Evolutionary conservation across 2,329 filamentous ascomycete genomes (phyloP).

Genomic region (Curvularia sp.): DNA sequence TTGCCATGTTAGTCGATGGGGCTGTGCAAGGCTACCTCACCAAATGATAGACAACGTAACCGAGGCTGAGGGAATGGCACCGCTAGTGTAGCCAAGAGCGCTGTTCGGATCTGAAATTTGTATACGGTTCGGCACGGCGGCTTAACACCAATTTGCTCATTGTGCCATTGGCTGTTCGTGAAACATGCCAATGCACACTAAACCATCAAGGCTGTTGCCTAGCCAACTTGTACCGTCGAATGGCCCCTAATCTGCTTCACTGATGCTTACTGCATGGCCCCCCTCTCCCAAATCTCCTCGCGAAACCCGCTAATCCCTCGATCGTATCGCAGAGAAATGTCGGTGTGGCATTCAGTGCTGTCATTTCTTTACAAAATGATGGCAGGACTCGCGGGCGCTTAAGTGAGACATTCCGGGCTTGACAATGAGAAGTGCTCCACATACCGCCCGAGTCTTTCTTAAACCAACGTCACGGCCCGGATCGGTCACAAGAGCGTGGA

Average conservation of each 20-base stretch:
- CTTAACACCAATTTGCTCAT: background rate
- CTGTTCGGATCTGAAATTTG: background rate
- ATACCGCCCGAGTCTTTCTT: background rate
- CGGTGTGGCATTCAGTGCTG: background rate
- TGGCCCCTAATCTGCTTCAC: background rate
- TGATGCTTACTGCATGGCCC: background rate
- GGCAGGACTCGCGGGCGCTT: background rate
- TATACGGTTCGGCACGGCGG: background rate
- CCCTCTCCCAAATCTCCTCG: background rate
- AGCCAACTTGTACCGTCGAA: background rate
- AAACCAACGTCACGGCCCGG: background rate
- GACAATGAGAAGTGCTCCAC: background rate
- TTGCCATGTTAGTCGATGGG: background rate
- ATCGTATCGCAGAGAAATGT: background rate
- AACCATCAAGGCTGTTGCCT: background rate
- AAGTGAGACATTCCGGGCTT: too few relatives aligned
- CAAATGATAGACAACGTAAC: background rate
- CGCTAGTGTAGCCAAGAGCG: background rate
- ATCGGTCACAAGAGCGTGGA: background rate
- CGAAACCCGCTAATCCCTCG: background rate
- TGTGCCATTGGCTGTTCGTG: background rate
- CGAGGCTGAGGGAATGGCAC: background rate
- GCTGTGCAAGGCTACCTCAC: background rate
- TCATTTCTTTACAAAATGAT: background rate
- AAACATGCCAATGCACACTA: background rate